phyloP scores from a whole-genome alignment of 2,329 filamentous ascomycete species.

The Aspergillus sp. region DNA sequence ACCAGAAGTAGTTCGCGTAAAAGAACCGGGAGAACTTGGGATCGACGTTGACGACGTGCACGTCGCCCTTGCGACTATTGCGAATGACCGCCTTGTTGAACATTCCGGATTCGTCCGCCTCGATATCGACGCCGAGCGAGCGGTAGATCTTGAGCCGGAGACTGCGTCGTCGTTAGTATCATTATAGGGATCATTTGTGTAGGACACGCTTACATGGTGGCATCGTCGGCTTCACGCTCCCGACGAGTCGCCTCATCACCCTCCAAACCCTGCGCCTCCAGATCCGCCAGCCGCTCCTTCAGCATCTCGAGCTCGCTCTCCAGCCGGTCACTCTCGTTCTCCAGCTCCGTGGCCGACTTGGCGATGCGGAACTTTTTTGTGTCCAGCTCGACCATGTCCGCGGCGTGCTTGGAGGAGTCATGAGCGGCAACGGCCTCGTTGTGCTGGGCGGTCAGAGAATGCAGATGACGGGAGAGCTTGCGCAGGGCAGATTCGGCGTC shows the following conservation, averaged over 20 bases:
- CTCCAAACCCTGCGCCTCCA: conserved; percentile 85
- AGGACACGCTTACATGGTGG: conserved; percentile 40
- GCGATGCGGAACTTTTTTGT: conserved; percentile 91
- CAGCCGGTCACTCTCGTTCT: conserved; percentile 93
- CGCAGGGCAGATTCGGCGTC: conserved; percentile 67
- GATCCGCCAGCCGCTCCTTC: conserved; percentile 69
- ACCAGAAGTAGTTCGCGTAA: conserved; percentile 96
- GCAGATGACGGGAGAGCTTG: conserved; percentile 72
- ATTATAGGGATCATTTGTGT: not conserved
- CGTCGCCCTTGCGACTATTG: conserved; percentile 83
- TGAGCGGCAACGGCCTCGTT: conserved; percentile 71
- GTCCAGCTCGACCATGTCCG: conserved; percentile 80
- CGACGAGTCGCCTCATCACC: conserved; percentile 56
- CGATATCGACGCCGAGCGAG: conserved; percentile 84
- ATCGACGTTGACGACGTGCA: conserved; percentile 92
- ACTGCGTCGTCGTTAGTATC: conserved; percentile 32
- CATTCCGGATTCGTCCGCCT: conserved; percentile 74
- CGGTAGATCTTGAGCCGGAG: conserved; percentile 88
- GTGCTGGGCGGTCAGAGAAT: conserved; percentile 72
- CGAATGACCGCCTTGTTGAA: conserved; percentile 83
- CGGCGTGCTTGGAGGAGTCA: conserved; percentile 75
- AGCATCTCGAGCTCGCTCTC: conserved; percentile 74
- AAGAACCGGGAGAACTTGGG: conserved; percentile 87
- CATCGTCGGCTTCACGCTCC: conserved; percentile 51
- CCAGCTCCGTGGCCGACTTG: conserved; percentile 84